Base-by-base conservation (phyloP, 2,329 filamentous ascomycete genomes). In the Verticillium longisporum region DNA sequence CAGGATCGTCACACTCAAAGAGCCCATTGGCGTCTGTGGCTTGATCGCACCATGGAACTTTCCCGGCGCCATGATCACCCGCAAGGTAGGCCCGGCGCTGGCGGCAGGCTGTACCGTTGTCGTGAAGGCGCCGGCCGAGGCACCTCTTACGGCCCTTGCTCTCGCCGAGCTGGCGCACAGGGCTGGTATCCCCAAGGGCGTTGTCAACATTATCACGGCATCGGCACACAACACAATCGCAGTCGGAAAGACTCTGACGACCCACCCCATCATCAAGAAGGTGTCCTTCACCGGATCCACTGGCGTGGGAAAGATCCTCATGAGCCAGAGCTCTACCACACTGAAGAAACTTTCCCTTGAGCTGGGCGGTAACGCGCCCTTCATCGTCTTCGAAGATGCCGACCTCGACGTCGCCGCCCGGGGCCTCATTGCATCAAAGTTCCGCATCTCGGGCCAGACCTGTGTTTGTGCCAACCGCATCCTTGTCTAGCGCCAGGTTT, bases 261-360 rank as follows among this genome's bases (percentile, higher is more conserved):
- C 68, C 56, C 67, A 69, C 63, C 68, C 65, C 9, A 59, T 68
- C 2, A 62, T 74, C 7, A 70, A 71, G 65, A 90, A 90, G 73
- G 74, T 90, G 64, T 88, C 85, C 70, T 91, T 90, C 72, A 90
- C 88, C 0, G 88, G 88, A 21, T 86, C 81, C 61, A 88, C 87
- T 0, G 71, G 73, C 0, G 83, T 89, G 0, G 88, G 88, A 2
- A 79, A 82, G 50, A 84, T 87, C 64, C 80, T 91, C 61, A 85
- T 86, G 1, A 72, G 77, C 1, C 78, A 80, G 2, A 85, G 85
- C 3, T 87, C 85, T 4, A 81, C 82, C 65, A 78, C 85, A 61
- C 75, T 90, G 36, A 91, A 91, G 74, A 88, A 87, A 0, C 79
- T 84, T 4, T 75, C 89, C 0, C 80, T 91, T 69, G 88, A 91